Percentiles rank a stretch among this genome's conserved stretches.
phyloP scores from a whole-genome alignment of 2,329 filamentous ascomycete genomes.

The Alternaria consortialis region DNA sequence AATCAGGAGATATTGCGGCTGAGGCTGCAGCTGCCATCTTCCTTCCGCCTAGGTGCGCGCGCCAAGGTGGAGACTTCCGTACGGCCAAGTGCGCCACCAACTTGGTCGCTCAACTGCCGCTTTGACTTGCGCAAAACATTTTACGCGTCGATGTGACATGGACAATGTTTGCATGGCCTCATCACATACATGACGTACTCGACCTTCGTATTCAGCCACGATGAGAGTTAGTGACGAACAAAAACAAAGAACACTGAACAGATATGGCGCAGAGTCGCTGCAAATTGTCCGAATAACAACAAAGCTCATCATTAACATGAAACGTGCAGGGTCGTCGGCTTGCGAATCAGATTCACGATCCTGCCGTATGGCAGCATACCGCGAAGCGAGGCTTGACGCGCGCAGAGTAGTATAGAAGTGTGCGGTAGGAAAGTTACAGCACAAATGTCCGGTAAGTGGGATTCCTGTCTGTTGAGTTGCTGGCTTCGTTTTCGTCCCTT shows the following conservation, averaged over 20 bases:
- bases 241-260: not conserved
- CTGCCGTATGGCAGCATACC: not conserved
- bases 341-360: not conserved
- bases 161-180: not conserved
- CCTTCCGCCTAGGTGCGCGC: not conserved
- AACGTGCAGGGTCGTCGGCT: not conserved
- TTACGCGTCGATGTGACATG: not conserved
- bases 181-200: not conserved
- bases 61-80: not conserved
- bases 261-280: not conserved
- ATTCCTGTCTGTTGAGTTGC: not conserved
- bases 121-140: not conserved
- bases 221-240: not conserved
- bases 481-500: not conserved
- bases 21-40: constrained; percentile 3
- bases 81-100: not conserved
- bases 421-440: not conserved
- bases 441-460: not conserved
- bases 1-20: constrained; percentile 1
- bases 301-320: not conserved
- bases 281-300: not conserved
- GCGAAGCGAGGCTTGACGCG: not conserved
- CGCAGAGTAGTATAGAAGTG: not conserved
- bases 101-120: not conserved
- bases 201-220: not conserved